A percentile compares a stretch with the other conserved stretches of the same genome.
These are phyloP conservation scores for Tausonia pullulans DNA, from an alignment of 1,284 basidiomycete genomes.

Conservation along the genomic window DNA sequence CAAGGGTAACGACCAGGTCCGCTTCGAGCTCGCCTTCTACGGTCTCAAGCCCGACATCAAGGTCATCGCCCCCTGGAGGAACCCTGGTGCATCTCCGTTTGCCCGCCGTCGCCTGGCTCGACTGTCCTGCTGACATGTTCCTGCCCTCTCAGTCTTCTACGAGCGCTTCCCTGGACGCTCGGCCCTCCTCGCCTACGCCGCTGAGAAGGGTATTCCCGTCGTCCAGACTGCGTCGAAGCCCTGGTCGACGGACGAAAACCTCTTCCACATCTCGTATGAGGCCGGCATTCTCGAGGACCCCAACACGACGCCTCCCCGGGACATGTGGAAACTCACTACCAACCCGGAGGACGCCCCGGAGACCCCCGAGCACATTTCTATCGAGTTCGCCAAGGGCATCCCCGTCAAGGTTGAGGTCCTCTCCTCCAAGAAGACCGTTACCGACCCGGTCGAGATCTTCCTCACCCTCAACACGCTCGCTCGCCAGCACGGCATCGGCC, in stretches of 20 bases:
- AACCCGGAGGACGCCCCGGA: constrained; percentile 73
- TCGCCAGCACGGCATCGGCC: constrained; percentile 87
- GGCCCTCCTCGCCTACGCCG: constrained; percentile 82
- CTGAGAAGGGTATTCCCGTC: constrained; percentile 81
- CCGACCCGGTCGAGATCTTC: constrained; percentile 95
- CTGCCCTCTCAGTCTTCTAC: constrained; percentile 64
- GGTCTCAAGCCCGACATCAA: constrained; percentile 97
- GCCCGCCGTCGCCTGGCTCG: not conserved
- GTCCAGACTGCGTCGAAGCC: constrained; percentile 93
- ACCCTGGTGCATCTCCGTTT: constrained; percentile 52
- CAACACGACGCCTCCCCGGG: constrained; percentile 82
- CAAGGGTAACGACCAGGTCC: constrained; percentile 99
- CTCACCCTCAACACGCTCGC: constrained; percentile 81
- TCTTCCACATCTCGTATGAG: constrained; percentile 99
- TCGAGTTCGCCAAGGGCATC: constrained; percentile 78
- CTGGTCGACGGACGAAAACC: constrained; percentile 98
- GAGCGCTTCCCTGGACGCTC: constrained; percentile 91
- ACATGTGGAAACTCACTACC: constrained; percentile 98
- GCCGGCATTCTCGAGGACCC: constrained; percentile 98
- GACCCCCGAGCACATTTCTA: constrained; percentile 65
- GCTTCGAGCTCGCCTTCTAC: constrained; percentile 98
- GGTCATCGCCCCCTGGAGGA: constrained; percentile 95
- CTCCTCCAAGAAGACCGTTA: constrained; percentile 47
- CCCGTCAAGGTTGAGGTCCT: constrained; percentile 63
- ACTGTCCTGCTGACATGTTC: not conserved